A percentile compares a stretch with the other conserved stretches of the same genome.
Evolutionary conservation across 352 stramenopile genomes (phyloP).

Genomic region (Salisapilia sapeloensis): DNA sequence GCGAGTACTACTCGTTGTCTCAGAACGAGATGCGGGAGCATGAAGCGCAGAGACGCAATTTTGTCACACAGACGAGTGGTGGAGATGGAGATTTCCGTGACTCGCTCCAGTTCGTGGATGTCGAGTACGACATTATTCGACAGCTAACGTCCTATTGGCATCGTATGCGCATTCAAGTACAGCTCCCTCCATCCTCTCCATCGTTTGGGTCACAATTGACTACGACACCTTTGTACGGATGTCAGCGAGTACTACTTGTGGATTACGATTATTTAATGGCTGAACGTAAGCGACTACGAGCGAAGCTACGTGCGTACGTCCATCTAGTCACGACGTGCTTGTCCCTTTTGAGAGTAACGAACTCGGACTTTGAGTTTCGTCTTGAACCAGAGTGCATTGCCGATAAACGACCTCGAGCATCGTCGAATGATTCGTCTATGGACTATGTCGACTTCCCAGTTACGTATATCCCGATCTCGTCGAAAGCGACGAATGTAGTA

Average conservation of each 20-base stretch:
- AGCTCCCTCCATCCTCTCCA: constrained; percentile 23
- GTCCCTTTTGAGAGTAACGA: constrained; percentile 27
- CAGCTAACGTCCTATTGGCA: constrained; percentile 43
- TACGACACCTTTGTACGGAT: constrained; percentile 17
- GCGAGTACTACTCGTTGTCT: constrained; percentile 61
- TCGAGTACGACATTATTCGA: constrained; percentile 65
- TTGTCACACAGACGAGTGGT: constrained; percentile 5
- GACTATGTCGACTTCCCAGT: constrained; percentile 44
- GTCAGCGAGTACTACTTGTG: constrained; percentile 49
- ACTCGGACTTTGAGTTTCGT: constrained; percentile 32
- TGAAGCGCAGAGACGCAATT: constrained; percentile 26
- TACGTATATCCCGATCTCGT: constrained; percentile 50
- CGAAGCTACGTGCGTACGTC: constrained; percentile 41
- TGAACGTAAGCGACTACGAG: constrained; percentile 35
- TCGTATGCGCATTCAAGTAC: constrained; percentile 33
- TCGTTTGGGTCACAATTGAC: no score
- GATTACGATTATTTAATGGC: constrained; percentile 60
- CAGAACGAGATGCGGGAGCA: constrained; percentile 46
- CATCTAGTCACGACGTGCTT: constrained; percentile 27
- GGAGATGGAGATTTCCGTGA: constrained; percentile 23
- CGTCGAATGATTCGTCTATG: constrained; percentile 17
- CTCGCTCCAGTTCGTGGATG: constrained; percentile 35
- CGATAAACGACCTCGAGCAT: constrained; percentile 14
- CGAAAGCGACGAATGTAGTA: constrained; percentile 24
- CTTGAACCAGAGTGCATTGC: constrained; percentile 5